Evolutionary conservation across 2,329 filamentous ascomycete genomes (phyloP).

Genomic region (Coniochaeta pulveracea): DNA sequence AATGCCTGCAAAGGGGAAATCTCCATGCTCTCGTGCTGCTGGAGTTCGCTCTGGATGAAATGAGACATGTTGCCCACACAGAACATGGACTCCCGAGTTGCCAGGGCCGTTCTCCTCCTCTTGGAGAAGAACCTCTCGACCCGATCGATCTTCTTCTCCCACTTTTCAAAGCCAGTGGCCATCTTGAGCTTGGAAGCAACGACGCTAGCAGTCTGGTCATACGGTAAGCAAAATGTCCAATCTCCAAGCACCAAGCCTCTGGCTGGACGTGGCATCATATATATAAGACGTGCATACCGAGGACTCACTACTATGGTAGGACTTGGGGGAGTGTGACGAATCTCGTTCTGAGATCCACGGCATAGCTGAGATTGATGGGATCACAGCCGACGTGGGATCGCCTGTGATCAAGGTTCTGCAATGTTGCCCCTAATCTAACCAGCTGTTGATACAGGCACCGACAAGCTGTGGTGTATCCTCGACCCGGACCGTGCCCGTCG

Average conservation of each 20-base stretch:
- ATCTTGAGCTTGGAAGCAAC: conserved; percentile 20
- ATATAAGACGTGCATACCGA: conserved; percentile 4
- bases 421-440: conserved; percentile 1
- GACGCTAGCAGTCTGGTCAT: conserved; percentile 2
- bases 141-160: conserved; percentile 39
- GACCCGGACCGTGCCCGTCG: not conserved
- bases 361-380: not conserved
- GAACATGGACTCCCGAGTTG: not conserved
- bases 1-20: conserved; percentile 7
- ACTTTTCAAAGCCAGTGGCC: conserved; percentile 34
- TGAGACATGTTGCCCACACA: not conserved
- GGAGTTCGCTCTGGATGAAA: no score
- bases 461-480: conserved; percentile 1
- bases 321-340: not conserved
- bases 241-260: not conserved
- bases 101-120: conserved; percentile 17
- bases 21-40: no score
- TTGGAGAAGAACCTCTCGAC: conserved; percentile 43
- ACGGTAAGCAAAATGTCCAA: conserved; percentile 2
- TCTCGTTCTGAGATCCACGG: not conserved
- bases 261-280: not conserved
- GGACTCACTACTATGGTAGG: conserved; percentile 2
- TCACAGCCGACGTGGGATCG: no score
- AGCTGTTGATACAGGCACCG: not conserved
- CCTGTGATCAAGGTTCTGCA: not conserved